Base-by-base conservation (phyloP, 1,139 yeast species). In the Blastobotrys malaysiensis region DNA sequence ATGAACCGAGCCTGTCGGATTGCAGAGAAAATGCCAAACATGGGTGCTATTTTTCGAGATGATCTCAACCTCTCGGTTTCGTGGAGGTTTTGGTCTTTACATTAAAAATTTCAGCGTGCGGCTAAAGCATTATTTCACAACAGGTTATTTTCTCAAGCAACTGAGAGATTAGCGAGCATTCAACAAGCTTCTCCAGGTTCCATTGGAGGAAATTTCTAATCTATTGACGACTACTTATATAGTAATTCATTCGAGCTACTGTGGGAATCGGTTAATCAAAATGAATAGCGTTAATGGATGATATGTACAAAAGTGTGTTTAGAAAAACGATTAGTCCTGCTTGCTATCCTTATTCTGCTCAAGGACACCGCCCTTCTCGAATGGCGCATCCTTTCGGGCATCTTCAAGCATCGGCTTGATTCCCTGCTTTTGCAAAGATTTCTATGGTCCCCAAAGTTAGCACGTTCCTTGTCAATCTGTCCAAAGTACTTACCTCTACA, bases 351-450 rank as follows among this genome's bases (percentile, higher is more conserved):
- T 61, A 52, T 54, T 62, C 50, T 64, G 65, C 45, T 64, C 64
- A 3, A 71, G 64, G 19, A 64, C 63, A 11, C 88, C 88, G 6
- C 85, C 87, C 44, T 79, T 76, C 61, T 82, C 87, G 61, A 90
- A 89, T 0, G 97, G 97, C 39, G 95, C 95, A 63, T 90, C 97
- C 61, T 86, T 85, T 61, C 96, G 79, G 1, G 97, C 97, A 63
- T 89, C 93, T 59, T 89, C 96, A 55, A 91, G 76, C 81, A 88
- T 86, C n/a, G 90, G 87, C 69, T 84, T 79, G 62, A 87, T 82
- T 31, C 88, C 89, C 65, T 83, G 85, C 57, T 78, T 80, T 39
- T 83, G 82, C 61, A 88, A 75, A 36, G 93, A 93, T 9, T 77
- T 60, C 78, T 75, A 55, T 31, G 22, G n/a, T 9, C 26, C 19